A percentile compares a stretch with the other conserved stretches of the same genome.
These are phyloP conservation scores for Amoebophrya sp. DNA, from an alignment of 169 alveolate species.

Conservation along the genomic window DNA sequence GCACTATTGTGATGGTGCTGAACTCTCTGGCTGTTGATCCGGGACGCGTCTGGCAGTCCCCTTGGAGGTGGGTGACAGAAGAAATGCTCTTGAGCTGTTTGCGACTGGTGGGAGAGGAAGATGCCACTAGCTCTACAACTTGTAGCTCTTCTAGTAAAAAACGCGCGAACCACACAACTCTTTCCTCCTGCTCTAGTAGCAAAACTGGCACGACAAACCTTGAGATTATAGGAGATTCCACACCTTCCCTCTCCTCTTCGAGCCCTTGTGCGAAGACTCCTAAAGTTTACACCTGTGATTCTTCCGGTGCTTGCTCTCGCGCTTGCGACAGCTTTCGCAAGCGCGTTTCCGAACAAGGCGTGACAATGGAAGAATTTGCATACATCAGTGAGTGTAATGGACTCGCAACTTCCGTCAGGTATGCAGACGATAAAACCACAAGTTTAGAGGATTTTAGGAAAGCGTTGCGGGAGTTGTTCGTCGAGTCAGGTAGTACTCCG, in stretches of 20 bases:
- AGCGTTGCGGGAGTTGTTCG: background rate
- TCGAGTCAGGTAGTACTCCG: background rate
- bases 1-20: slow-evolving; percentile 54
- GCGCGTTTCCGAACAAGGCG: slow-evolving; percentile 37
- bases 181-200: too few species aligned
- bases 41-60: slow-evolving; percentile 54
- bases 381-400: slow-evolving; percentile 45
- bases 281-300: too few species aligned
- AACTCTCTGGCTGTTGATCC: slow-evolving; percentile 57
- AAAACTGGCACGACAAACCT: too few species aligned
- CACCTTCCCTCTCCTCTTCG: too few species aligned
- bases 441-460: slow-evolving; percentile 10
- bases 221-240: too few species aligned
- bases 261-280: too few species aligned
- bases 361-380: slow-evolving; percentile 48
- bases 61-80: slow-evolving; percentile 60
- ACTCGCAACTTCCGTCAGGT: slow-evolving; percentile 28
- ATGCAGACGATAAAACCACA: slow-evolving; percentile 1
- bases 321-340: background rate
- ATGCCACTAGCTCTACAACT: too few species aligned
- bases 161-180: too few species aligned
- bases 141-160: too few species aligned
- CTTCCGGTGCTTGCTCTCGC: background rate
- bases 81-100: slow-evolving; percentile 48
- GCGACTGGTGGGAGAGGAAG: background rate